These are phyloP conservation scores for Metrosideros polymorpha DNA, from an alignment of 441 rosid species.

Conservation along the genomic window DNA sequence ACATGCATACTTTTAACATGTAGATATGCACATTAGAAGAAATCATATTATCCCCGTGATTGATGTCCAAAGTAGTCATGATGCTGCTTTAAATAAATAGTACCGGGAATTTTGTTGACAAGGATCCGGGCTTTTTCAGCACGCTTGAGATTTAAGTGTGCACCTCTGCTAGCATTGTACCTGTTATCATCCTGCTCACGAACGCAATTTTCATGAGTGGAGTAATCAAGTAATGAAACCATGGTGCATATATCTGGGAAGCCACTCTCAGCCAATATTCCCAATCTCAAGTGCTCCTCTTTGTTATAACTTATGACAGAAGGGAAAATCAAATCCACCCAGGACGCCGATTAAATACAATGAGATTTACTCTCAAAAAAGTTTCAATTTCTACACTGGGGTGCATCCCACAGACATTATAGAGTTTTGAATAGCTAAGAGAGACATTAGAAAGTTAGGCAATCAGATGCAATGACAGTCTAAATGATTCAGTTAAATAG, in stretches of 20 bases:
- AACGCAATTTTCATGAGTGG: conserved; percentile 1
- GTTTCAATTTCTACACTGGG: not conserved
- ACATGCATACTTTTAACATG: not conserved
- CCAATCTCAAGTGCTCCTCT: not conserved
- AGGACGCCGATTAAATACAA: not conserved
- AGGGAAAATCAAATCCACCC: not conserved
- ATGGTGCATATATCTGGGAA: not conserved
- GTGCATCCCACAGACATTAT: not conserved
- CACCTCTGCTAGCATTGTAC: conserved; percentile 96
- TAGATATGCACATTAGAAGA: not conserved
- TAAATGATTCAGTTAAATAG: not conserved
- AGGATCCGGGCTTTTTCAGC: conserved; percentile 89
- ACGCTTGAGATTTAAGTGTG: conserved; percentile 94
- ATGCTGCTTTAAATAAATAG: not conserved
- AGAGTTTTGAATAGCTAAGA: not conserved
- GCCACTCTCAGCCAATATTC: not conserved
- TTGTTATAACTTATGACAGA: not conserved
- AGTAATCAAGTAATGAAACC: not conserved
- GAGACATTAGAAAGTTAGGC: not conserved
- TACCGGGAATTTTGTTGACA: conserved; percentile 97
- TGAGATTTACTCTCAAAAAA: not conserved
- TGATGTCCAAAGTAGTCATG: not conserved
- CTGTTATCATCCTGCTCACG: conserved; percentile 87
- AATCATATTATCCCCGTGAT: not conserved
- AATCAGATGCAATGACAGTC: not conserved